A percentile compares a stretch with the other conserved stretches of the same genome.
These are phyloP conservation scores for Phaeolepiota aurea DNA, from an alignment of 768 basidiomycete genomes.

Conservation along the genomic window DNA sequence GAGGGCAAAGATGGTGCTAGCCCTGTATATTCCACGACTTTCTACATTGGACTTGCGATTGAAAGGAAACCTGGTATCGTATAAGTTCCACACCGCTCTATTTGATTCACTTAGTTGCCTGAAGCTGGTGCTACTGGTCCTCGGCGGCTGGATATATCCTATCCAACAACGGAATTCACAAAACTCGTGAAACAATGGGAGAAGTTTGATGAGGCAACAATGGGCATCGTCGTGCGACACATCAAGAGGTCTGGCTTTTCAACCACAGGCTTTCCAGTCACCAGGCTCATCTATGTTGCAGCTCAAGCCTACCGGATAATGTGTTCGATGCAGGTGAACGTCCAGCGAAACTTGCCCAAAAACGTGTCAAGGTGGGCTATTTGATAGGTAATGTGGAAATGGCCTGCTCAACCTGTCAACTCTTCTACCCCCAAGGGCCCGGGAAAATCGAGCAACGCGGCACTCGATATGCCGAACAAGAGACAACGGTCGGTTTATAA, in stretches of 20 bases:
- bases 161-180: slow-evolving; percentile 92
- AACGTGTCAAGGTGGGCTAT: slow-evolving; percentile 60
- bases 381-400: slow-evolving; percentile 6
- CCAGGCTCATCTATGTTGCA: slow-evolving; percentile 16
- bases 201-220: slow-evolving; percentile 81
- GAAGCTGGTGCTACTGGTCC: slow-evolving; percentile 72
- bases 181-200: slow-evolving; percentile 96
- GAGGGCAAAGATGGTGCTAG: slow-evolving; percentile 69
- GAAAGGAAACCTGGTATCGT: slow-evolving; percentile 86
- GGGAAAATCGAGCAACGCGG: slow-evolving; percentile 52
- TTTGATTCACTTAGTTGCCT: slow-evolving; percentile 5
- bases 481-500: slow-evolving; percentile 61
- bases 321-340: slow-evolving; percentile 80
- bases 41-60: slow-evolving; percentile 92
- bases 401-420: slow-evolving; percentile 7
- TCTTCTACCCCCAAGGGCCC: slow-evolving; percentile 35
- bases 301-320: slow-evolving; percentile 70
- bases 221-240: slow-evolving; percentile 92
- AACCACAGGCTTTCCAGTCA: slow-evolving; percentile 1
- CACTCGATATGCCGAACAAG: slow-evolving; percentile 72
- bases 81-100: neutral
- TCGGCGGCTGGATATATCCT: slow-evolving; percentile 89
- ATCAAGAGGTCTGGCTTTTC: slow-evolving; percentile 66
- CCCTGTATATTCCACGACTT: slow-evolving; percentile 91
- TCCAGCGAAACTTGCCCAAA: slow-evolving; percentile 59